Evolutionary conservation across 495 filamentous ascomycete species (phyloP).

Genomic region (Neurospora africana): DNA sequence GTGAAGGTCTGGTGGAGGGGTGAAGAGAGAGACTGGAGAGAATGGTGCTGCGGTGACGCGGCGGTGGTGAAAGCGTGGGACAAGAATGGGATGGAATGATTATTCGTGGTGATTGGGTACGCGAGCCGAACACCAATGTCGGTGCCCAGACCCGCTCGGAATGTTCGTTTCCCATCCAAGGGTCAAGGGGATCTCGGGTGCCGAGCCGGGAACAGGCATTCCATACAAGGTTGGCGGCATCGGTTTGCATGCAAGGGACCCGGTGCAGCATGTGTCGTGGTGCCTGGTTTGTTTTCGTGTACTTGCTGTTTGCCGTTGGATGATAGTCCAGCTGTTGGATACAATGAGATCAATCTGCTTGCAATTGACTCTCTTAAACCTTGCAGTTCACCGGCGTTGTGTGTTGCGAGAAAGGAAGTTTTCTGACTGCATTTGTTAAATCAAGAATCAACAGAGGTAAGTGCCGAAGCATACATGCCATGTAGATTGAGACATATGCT

Average conservation of each 20-base stretch:
- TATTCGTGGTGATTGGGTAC: not conserved
- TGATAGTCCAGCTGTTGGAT: not conserved
- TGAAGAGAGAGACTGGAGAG: too few species aligned
- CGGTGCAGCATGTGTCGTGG: not conserved
- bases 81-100: not conserved
- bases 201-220: not conserved
- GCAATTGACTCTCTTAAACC: not conserved
- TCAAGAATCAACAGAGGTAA: not conserved
- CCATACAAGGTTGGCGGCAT: not conserved
- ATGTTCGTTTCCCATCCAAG: not conserved
- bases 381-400: too few species aligned
- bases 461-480: not conserved
- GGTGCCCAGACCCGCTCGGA: not conserved
- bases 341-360: not conserved
- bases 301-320: not conserved
- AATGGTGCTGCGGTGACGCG: too few species aligned
- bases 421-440: too few species aligned
- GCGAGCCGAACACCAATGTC: not conserved
- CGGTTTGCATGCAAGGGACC: not conserved
- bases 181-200: not conserved
- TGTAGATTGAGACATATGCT: not conserved
- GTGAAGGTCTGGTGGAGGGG: too few species aligned
- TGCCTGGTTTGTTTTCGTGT: not conserved
- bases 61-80: not conserved
- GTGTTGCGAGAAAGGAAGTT: too few species aligned